Evolutionary conservation across 306 rosid species (phyloP), one percentile per base, ranked within the genome.

Genomic region (Vicia villosa): DNA sequence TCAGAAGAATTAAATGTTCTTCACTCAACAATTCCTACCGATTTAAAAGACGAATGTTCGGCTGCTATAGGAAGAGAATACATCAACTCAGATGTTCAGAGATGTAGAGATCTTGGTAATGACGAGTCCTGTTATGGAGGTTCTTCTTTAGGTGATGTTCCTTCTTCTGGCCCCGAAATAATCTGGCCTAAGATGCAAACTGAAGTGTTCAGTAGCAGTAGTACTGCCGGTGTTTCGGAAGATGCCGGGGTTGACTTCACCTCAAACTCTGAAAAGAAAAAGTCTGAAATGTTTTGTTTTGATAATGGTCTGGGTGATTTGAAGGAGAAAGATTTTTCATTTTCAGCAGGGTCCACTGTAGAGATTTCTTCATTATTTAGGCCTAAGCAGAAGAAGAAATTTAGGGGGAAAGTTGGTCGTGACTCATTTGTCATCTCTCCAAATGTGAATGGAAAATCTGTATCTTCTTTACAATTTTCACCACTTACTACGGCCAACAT

Each of bases 301-400:
- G 77, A 57, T 77, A 46, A 70, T 16, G 83, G 84, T 75, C 56
- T 64, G 24, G 83, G 73, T 74, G 77, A 81, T 63, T 38, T 68
- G 24, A 77, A 70, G 52, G 82, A 69, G 63, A 80, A 68, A 37
- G n/a, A 40, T 67, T 90, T 88, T 84, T 66, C 78, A 45, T 93
- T 93, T 87, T 81, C 88, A 15, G 85, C 91, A 14, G 56, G 84
- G 49, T 73, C 95, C 59, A 19, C 77, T 69, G 74, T 63, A 6
- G 82, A 79, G 70, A 74, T 66, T 74, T 28, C 77, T 65, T 26
- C 77, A 24, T 43, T 66, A 26, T 63, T 62, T 41, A 91, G 79
- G 76, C 82, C 63, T 71, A 86, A 73, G 40, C 75, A 71, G 49
- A 88, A 80, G 80, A 86, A 77, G 83, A 93, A 78, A 83, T 81